These are phyloP conservation scores for Annona squamosa DNA, from an alignment of 164 flowering plant species.

Conservation along the genomic window DNA sequence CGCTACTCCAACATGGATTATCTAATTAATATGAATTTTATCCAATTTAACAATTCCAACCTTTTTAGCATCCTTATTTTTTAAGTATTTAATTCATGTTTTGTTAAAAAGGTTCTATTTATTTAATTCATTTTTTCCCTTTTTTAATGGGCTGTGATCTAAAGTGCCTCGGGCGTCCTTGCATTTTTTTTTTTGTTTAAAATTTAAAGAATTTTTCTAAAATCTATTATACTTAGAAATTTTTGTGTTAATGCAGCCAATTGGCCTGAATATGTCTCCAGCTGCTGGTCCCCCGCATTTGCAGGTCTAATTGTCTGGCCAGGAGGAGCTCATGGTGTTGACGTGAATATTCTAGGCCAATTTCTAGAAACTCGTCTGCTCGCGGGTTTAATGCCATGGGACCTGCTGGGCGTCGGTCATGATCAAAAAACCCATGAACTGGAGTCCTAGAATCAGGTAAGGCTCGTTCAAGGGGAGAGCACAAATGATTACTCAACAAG, in stretches of 20 bases:
- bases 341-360: conserved; percentile 66
- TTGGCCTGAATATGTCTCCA: conserved; percentile 73
- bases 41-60: too few relatives aligned
- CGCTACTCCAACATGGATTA: too few relatives aligned
- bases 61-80: too few relatives aligned
- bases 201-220: too few relatives aligned
- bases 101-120: too few relatives aligned
- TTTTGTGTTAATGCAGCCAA: conserved; percentile 37
- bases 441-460: conserved; percentile 75
- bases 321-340: conserved; percentile 64
- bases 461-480: conserved; percentile 99
- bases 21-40: too few relatives aligned
- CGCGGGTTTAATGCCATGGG: conserved; percentile 53
- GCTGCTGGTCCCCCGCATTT: conserved; percentile 89
- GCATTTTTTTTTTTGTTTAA: too few relatives aligned
- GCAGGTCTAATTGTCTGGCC: conserved; percentile 83
- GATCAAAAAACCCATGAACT: conserved; percentile 59
- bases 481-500: conserved; percentile 94
- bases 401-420: conserved; percentile 56
- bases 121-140: too few relatives aligned
- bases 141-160: too few relatives aligned
- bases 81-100: too few relatives aligned
- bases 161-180: too few relatives aligned
- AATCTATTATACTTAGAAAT: too few relatives aligned
- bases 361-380: conserved; percentile 46